Base-by-base conservation (phyloP, 768 basidiomycete genomes). In the Amanita fuliginea region DNA sequence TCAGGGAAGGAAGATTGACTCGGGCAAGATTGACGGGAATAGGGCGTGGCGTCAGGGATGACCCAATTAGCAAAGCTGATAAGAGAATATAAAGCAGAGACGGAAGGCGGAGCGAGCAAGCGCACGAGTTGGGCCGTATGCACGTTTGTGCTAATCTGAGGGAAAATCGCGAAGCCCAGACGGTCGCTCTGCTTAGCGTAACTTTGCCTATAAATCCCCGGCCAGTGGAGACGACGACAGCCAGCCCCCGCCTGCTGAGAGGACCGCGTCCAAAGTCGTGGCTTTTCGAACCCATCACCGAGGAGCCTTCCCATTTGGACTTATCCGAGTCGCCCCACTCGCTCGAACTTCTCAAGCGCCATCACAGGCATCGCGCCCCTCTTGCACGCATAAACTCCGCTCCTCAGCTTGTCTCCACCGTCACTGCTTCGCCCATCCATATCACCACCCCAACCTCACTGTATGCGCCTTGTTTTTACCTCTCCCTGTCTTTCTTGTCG, bases 341-440 rank as follows among this genome's bases (percentile, higher is more conserved):
- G 5, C 34, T 59, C 42, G 70, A 74, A 55, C 66, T 67, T 59
- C 71, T 71, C 64, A 73, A 79, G 68, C 80, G 81, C 67, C 81
- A 81, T 69, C 81, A 81, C 70, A 74, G 68, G 59, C 74, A 75
- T 42, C 72, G 72, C 46, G 56, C 68, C 16, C 63, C 68, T 47
- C 68, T 67, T 32, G 39, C 65, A 41, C 72, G 78, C 52, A 68
- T 73, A 41, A 56, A 67, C 54, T 78, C 81, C 50, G 68, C 76
- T 26, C 78, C 77, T 56, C 75, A 66, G 57, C 75, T 78, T 62
- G 75, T 83, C 63, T 82, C 80, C 49, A 81, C 81, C 51, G 76
- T 69, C 56, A 82, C 82, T 50, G 79, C 79, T 51, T 65, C 71
- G 41, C 80, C 81, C 47, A 63, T 81, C 53, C 70, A 79, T 58